These are phyloP conservation scores for Xerocomellus dryophilus DNA, from an alignment of 768 basidiomycete species.

Conservation along the genomic window DNA sequence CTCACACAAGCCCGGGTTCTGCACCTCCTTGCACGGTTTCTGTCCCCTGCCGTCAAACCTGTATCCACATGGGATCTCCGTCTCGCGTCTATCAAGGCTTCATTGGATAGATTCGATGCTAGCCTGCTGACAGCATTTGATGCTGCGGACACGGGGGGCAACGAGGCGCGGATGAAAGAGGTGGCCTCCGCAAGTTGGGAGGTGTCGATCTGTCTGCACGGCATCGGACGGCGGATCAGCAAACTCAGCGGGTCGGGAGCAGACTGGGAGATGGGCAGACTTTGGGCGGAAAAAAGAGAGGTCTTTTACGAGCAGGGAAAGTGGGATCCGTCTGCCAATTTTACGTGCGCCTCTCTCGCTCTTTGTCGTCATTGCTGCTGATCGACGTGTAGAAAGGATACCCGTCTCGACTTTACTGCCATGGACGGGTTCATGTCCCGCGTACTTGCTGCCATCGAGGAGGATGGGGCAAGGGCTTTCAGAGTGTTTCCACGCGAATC, in stretches of 20 bases:
- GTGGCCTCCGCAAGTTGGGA: slow-evolving; percentile 86
- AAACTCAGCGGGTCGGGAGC: slow-evolving; percentile 1
- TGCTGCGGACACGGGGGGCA: slow-evolving; percentile 66
- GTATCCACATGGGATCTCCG: slow-evolving; percentile 63
- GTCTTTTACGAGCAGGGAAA: slow-evolving; percentile 84
- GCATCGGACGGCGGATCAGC: slow-evolving; percentile 20
- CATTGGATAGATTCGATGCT: slow-evolving; percentile 88
- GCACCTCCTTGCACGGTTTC: slow-evolving; percentile 68
- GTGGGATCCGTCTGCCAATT: slow-evolving; percentile 82
- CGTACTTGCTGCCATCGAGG: slow-evolving; percentile 59
- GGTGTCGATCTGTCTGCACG: slow-evolving; percentile 54
- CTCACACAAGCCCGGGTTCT: slow-evolving; percentile 64
- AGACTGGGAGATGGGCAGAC: slow-evolving; percentile 91
- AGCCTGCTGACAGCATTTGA: slow-evolving; percentile 86
- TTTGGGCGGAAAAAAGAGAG: slow-evolving; percentile 95
- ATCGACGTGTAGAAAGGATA: slow-evolving; percentile 41
- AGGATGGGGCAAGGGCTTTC: slow-evolving; percentile 78
- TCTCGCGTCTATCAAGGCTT: slow-evolving; percentile 62
- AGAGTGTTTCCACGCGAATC: slow-evolving; percentile 83
- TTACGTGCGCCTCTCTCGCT: slow-evolving; percentile 49
- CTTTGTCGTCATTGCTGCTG: not conserved
- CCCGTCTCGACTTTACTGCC: slow-evolving; percentile 76
- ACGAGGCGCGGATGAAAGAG: slow-evolving; percentile 77
- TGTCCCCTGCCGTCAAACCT: slow-evolving; percentile 70
- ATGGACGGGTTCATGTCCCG: slow-evolving; percentile 90